These are phyloP conservation scores for Globisporangium ultimum DNA, from an alignment of 352 stramenopile genomes.

Conservation along the genomic window DNA sequence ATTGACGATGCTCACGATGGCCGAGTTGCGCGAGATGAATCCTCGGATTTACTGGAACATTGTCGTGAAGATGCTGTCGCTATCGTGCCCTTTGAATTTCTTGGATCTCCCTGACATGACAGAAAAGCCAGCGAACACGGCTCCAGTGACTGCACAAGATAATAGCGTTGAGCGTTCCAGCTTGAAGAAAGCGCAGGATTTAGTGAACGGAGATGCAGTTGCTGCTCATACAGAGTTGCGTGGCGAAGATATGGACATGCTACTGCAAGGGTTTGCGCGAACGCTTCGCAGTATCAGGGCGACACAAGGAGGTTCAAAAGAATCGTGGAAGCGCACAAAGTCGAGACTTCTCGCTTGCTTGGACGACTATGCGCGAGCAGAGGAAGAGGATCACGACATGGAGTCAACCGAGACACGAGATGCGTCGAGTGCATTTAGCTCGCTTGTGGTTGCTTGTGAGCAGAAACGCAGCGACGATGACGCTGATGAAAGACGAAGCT, in stretches of 20 bases:
- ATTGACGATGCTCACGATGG: conserved; percentile 36
- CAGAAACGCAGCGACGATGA: conserved; percentile 1
- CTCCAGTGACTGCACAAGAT: neutral
- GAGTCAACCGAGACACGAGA: neutral
- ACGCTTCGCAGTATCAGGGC: neutral
- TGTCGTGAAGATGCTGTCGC: conserved; percentile 43
- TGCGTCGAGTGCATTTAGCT: neutral
- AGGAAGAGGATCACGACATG: neutral
- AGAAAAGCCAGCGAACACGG: neutral
- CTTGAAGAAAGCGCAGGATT: neutral
- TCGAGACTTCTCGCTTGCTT: conserved; percentile 4
- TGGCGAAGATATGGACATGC: neutral
- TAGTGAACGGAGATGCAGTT: neutral
- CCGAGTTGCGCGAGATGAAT: conserved; percentile 27
- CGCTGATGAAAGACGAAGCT: conserved; percentile 7
- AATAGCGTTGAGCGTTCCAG: too few species aligned
- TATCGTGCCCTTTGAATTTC: conserved; percentile 42
- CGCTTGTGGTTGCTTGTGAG: neutral
- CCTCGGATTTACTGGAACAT: conserved; percentile 60
- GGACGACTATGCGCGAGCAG: neutral
- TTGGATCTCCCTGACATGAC: conserved; percentile 34
- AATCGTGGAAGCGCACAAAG: neutral
- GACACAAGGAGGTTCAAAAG: neutral
- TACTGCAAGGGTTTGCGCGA: conserved; percentile 5
- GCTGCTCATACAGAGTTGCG: neutral